Base-by-base conservation (phyloP, 192 early-diverging fungal genomes). In the Backusella mclennaniae region DNA sequence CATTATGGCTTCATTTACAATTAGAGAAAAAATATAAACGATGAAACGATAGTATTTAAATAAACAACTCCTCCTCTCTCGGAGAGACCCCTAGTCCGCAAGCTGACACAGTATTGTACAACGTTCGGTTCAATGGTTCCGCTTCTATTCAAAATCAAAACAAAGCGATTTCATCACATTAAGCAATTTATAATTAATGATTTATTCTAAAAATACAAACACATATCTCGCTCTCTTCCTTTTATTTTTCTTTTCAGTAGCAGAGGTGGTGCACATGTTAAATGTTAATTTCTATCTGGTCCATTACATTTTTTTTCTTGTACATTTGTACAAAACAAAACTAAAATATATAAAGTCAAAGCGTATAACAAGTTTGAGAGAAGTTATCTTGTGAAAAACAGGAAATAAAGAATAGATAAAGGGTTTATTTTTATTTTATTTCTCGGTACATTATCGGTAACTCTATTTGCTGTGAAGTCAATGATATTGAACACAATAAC, bases 181-280 rank as follows among this genome's bases (percentile, higher is more conserved):
- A 63, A 63, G 56, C 21, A 63, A 63, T 63, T 63, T 63, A 63
- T 63, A 63, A 63, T 63, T 63, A 63, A 63, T 63, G 56, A 12
- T 63, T n/a, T 29, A 63, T 63, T 63, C 56, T 63, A 63, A 63
- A 63, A 63, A 63, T 29, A 63, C 56, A 63, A 29, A 63, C 12
- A 26, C 11, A 9, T 49, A 0, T 63, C 56, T 26, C 14, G 2
- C 11, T 63, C 4, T 63, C 11, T 63, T 44, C 42, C 42, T 3
- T 29, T 63, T 63, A 9, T 63, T 63, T 26, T 56, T 56, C 53
- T 23, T 23, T 56, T 63, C 26, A 63, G 11, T 23, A 63, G n/a
- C 56, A 63, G 4, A 26, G 19, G 5, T 49, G 6, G 46, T 49
- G 17, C 6, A n/a, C 4, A 49, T 49, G 46, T 63, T 63, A 14